Base-by-base conservation (phyloP, 805 yeast species). In the Kodamaea neixiangensis region DNA sequence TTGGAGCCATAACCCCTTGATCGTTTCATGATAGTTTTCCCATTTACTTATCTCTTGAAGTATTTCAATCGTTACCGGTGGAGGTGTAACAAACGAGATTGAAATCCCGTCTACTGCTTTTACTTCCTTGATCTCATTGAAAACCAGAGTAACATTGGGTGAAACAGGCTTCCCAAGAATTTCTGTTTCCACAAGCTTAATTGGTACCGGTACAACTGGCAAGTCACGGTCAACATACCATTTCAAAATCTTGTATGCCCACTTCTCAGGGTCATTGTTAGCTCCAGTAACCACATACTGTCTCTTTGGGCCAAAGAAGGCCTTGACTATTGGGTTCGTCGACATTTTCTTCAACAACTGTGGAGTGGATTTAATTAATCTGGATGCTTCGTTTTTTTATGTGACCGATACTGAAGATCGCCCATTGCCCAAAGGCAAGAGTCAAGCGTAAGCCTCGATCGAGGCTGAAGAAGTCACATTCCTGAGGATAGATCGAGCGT, bases 1-100 rank as follows among this genome's bases (percentile, higher is more conserved):
- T 61, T 89, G 96, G 57, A 87, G 83, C 96, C 96, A 89, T 13
- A 87, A 69, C 1, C 85, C 82, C 58, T 78, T 78, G 13, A 86
- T 68, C 0, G 67, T 50, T 13, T 60, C 47, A 25, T 65, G 58
- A 51, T 80, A 66, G 13, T 73, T 73, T 9, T 72, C 65, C 34
- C 84, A 60, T 0, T 76, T 62, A 5, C 74, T 63, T 14, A 76
- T 69, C 41, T 67, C 69, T 34, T 62, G 57, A 29, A 75, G 62
- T 0, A 76, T 72, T 1, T 54, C 45, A 2, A 55, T 55, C 1
- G 90, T 80, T 3, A 85, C 77, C 0, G 63, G 61, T 1, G 96
- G 94, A 2, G 96, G 92, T 0, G 96, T 88, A 47, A 89, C 81
- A 39, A 89, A 84, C 25, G 89, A 83, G 6, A 86, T 65, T 53